These are phyloP conservation scores for Casuarina equisetifolia DNA, from an alignment of 306 rosid species.

Conservation along the genomic window DNA sequence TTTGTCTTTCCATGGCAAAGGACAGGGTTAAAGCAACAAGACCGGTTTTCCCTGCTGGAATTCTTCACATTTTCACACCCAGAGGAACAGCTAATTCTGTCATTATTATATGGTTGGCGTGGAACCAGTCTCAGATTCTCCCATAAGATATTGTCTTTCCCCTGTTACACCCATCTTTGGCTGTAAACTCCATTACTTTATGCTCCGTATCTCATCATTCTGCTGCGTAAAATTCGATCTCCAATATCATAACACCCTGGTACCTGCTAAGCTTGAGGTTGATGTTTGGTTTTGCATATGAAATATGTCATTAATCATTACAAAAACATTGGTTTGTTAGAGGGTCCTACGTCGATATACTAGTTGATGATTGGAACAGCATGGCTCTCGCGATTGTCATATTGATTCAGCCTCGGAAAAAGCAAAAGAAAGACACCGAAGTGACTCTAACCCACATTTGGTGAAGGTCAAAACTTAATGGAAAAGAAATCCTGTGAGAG, in stretches of 20 bases:
- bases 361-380: slow-evolving; percentile 3
- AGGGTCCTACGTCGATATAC: neutral
- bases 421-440: neutral
- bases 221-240: neutral
- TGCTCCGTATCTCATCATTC: neutral
- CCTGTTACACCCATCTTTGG: neutral
- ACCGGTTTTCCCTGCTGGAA: too few species aligned
- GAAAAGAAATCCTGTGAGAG: neutral
- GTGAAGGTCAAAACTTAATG: neutral
- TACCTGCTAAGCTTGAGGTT: slow-evolving; percentile 14
- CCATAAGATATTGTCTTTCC: slow-evolving; percentile 5
- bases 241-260: neutral
- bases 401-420: neutral
- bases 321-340: neutral
- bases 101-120: neutral
- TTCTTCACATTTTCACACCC: too few species aligned
- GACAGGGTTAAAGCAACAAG: too few species aligned
- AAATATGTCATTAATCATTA: neutral
- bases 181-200: slow-evolving; percentile 17
- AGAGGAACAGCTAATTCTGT: neutral
- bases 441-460: neutral
- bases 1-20: too few species aligned
- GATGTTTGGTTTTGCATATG: slow-evolving; percentile 1
- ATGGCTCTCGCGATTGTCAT: neutral
- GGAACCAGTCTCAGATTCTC: slow-evolving; percentile 14